Conservation (phyloP, 805 yeast genomes). For the Cyberlindnera bimundalis region DNA sequence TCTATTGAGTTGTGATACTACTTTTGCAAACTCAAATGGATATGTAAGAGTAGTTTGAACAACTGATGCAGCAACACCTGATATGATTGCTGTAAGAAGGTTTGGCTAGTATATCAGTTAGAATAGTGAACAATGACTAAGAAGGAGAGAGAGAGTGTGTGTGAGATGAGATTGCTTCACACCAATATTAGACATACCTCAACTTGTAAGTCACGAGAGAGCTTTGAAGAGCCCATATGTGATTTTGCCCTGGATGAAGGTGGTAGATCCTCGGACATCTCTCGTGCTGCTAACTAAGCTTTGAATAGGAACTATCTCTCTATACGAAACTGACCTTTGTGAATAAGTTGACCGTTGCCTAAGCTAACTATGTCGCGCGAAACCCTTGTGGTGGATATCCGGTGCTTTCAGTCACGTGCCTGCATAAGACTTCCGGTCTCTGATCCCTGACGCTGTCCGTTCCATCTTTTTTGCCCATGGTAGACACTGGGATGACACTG, state of each 20-base stretch:
- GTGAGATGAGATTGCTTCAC: not conserved
- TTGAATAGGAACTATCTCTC: no score
- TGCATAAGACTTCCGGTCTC: no score
- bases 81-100: conserved; percentile 53
- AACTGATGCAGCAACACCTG: conserved; percentile 62
- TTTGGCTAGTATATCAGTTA: conserved; percentile 33
- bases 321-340: no score
- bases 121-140: no score
- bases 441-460: no score
- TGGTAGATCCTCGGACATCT: conserved; percentile 8
- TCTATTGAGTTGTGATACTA: conserved; percentile 58
- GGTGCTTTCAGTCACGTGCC: no score
- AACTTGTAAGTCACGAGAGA: conserved; percentile 19
- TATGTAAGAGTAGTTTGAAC: conserved; percentile 61
- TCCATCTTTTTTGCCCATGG: no score
- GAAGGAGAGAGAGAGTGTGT: not conserved
- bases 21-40: conserved; percentile 70
- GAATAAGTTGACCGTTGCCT: no score
- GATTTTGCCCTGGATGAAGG: conserved; percentile 1
- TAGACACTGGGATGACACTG: no score
- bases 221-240: conserved; percentile 1
- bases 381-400: no score
- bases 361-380: no score
- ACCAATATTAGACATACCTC: conserved; percentile 13
- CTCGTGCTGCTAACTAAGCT: not conserved